phyloP scores from a whole-genome alignment of 164 flowering plant genomes.

The Piper betle region DNA sequence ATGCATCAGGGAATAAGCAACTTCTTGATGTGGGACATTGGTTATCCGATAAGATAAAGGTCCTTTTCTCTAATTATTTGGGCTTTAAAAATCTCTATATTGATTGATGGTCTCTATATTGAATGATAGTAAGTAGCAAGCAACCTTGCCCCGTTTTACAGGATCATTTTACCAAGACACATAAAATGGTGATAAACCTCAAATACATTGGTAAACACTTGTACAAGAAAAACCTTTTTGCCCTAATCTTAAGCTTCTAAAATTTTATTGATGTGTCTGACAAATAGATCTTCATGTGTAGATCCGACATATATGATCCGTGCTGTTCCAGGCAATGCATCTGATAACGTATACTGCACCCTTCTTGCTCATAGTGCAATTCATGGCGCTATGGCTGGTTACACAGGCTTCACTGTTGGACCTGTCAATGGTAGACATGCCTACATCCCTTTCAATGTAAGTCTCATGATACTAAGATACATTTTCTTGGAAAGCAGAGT shows the following conservation, averaged over 20 bases:
- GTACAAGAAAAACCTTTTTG: not conserved
- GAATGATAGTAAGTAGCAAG: not conserved
- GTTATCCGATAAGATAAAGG: conserved; percentile 12
- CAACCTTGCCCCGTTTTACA: conserved; percentile 7
- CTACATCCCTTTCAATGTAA: conserved; percentile 39
- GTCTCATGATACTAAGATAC: conserved; percentile 7
- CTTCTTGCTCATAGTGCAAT: conserved; percentile 54
- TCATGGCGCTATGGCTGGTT: conserved; percentile 61
- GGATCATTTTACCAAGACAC: conserved; percentile 26
- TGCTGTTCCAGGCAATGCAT: conserved; percentile 46
- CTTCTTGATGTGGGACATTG: conserved; percentile 83
- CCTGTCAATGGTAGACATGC: conserved; percentile 51
- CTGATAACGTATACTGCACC: conserved; percentile 51
- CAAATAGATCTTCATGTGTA: conserved; percentile 7
- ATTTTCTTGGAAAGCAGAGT: not conserved
- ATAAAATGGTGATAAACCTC: conserved; percentile 28
- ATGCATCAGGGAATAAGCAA: conserved; percentile 85
- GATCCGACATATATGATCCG: conserved; percentile 61
- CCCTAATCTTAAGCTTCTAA: not conserved
- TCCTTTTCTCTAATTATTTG: not conserved
- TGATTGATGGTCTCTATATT: too few relatives aligned
- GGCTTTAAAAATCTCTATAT: not conserved
- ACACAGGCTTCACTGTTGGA: conserved; percentile 51
- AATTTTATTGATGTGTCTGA: not conserved
- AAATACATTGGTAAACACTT: conserved; percentile 34